Evolutionary conservation across 2,329 filamentous ascomycete species (phyloP), one percentile per base, ranked within the genome.

Genomic region (Neobulgaria alba): DNA sequence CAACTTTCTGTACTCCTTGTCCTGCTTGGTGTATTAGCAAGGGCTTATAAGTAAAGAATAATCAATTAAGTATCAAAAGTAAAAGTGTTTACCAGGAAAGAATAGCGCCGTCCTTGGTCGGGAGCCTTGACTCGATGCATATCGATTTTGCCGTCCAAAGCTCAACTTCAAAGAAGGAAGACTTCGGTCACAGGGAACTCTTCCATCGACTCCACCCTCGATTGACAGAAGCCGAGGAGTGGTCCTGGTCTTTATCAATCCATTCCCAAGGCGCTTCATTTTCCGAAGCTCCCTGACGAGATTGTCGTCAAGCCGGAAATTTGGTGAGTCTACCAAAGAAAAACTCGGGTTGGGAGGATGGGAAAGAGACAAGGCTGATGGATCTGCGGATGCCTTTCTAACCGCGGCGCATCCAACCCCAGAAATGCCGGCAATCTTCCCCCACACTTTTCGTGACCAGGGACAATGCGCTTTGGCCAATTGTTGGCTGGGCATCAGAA

Each of bases 1-100:
- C 86, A 38, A 93, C 83, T 58, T 85, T 81, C 61, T 94, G 87
- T 14, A 93, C 87, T 52, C 87, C 87, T 65, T 94, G 87, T 54
- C 86, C 86, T 89, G 56, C 37, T 39, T 21, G 5, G 14, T 23
- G 41, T 16, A 29, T 43, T 15, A 51, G 49, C 21, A 41, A 26
- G 20, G n/a, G 17, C 38, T 16, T 9, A 12, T 33, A 16, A 42
- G 20, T 29, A 35, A 4, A 21, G 29, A 12, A 20, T 10, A 29
- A 33, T 16, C 10, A 5, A 7, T 33, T n/a, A 10, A 32, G 10
- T 4, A 14, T 17, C 15, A 10, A 26, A n/a, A 19, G 18, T 40
- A n/a, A 31, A 38, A 17, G 14, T 10, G 17, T 48, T 41, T 56
- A 63, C 61, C 61, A 39, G 61, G 61, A 42, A 63, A 63, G 52